phyloP scores from a whole-genome alignment of 345 rosid species.

The Populus nigra region DNA sequence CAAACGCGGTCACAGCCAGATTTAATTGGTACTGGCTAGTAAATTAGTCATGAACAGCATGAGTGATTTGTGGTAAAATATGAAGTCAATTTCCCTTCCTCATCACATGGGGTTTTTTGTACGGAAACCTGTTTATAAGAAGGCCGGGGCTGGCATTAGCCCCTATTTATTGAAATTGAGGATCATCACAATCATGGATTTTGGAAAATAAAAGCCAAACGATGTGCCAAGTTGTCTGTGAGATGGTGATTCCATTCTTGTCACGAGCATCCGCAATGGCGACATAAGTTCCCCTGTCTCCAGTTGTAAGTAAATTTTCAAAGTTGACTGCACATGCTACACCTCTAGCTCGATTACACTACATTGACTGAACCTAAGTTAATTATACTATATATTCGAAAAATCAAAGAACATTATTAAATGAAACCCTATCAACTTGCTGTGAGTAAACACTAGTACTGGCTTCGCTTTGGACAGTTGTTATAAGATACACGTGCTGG shows the following conservation, averaged over 20 bases:
- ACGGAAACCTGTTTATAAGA: not conserved
- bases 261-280: not conserved
- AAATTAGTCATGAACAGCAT: not conserved
- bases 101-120: not conserved
- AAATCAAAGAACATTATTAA: not conserved
- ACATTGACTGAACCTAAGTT: not conserved
- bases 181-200: not conserved
- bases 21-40: not conserved
- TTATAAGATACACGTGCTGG: not conserved
- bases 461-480: not conserved
- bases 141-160: not conserved
- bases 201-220: not conserved
- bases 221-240: not conserved
- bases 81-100: too few relatives aligned
- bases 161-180: not conserved
- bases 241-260: not conserved
- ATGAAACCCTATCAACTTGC: not conserved
- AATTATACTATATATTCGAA: not conserved
- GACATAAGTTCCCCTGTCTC: not conserved
- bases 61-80: not conserved
- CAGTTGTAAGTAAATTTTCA: not conserved
- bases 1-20: not conserved
- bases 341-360: not conserved
- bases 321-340: not conserved
- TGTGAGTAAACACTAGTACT: too few relatives aligned